phyloP scores from a whole-genome alignment of 441 rosid species.

The Arabidopsis hybrid region DNA sequence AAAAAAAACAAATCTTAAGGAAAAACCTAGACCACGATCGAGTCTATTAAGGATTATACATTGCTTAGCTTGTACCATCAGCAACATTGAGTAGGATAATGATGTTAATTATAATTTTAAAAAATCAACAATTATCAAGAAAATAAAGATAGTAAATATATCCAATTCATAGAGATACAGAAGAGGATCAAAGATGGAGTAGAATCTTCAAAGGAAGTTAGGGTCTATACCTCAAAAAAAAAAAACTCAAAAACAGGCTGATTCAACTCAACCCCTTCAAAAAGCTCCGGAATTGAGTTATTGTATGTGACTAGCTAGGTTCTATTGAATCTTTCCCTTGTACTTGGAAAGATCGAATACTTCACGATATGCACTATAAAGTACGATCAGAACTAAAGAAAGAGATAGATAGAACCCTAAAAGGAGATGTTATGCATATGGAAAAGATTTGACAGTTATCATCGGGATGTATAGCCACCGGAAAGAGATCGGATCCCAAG shows the following conservation, averaged over 20 bases:
- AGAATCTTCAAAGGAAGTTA: conserved; percentile 34
- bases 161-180: conserved; percentile 2
- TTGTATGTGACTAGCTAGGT: conserved; percentile 10
- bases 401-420: conserved; percentile 29
- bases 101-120: not conserved
- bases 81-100: conserved; percentile 41
- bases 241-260: conserved; percentile 26
- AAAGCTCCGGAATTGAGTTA: conserved; percentile 1
- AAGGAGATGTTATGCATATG: conserved; percentile 30
- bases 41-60: conserved; percentile 18
- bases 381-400: conserved; percentile 26
- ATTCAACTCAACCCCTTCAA: conserved; percentile 16
- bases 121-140: conserved; percentile 1
- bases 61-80: conserved; percentile 42
- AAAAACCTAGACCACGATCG: not conserved
- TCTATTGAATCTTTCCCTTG: conserved; percentile 18
- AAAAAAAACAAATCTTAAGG: not conserved
- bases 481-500: conserved; percentile 41
- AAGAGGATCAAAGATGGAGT: conserved; percentile 2
- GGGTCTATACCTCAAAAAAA: conserved; percentile 45
- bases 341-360: not conserved
- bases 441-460: conserved; percentile 40
- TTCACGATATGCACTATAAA: conserved; percentile 10
- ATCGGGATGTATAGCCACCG: conserved; percentile 31
- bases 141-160: not conserved